Percentiles rank a stretch among this genome's conserved stretches.
phyloP scores from a whole-genome alignment of 495 filamentous ascomycete genomes.

The Talaromyces proteolyticus region DNA sequence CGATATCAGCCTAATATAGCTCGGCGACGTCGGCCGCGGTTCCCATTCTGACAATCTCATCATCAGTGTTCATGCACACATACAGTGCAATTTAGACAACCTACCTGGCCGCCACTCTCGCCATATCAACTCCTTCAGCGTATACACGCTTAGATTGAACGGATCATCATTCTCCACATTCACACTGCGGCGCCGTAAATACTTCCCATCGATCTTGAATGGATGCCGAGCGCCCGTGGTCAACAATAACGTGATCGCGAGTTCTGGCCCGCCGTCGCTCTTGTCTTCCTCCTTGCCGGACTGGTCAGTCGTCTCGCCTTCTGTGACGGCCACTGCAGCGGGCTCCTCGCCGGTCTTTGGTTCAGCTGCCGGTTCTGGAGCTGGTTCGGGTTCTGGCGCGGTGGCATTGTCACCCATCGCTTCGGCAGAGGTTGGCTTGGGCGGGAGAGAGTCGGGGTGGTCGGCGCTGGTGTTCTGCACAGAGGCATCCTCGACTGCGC shows the following conservation, averaged over 20 bases:
- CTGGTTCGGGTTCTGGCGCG: neutral
- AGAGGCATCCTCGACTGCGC: too few species aligned
- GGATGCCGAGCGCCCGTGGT: conserved; percentile 79
- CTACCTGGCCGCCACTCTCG: conserved; percentile 78
- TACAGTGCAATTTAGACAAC: neutral
- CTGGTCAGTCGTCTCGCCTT: conserved; percentile 35
- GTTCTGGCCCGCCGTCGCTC: conserved; percentile 31
- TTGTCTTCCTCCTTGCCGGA: conserved; percentile 32
- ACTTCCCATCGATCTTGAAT: conserved; percentile 81
- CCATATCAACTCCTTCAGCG: conserved; percentile 85
- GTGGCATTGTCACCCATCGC: too few species aligned
- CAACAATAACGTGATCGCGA: conserved; percentile 68
- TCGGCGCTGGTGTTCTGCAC: too few species aligned
- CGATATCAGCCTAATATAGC: conserved; percentile 79
- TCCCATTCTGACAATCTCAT: conserved; percentile 65
- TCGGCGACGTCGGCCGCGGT: conserved; percentile 71
- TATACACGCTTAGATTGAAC: conserved; percentile 83
- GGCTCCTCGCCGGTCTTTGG: neutral
- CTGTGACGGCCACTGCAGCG: conserved; percentile 3
- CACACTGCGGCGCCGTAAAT: conserved; percentile 71
- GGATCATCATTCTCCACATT: conserved; percentile 73
- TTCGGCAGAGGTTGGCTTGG: too few species aligned
- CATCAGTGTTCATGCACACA: neutral
- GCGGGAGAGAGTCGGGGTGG: too few species aligned
- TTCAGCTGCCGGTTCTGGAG: neutral